These are phyloP conservation scores for Lipomyces sp. DNA, from an alignment of 805 yeast genomes.

Conservation along the genomic window DNA sequence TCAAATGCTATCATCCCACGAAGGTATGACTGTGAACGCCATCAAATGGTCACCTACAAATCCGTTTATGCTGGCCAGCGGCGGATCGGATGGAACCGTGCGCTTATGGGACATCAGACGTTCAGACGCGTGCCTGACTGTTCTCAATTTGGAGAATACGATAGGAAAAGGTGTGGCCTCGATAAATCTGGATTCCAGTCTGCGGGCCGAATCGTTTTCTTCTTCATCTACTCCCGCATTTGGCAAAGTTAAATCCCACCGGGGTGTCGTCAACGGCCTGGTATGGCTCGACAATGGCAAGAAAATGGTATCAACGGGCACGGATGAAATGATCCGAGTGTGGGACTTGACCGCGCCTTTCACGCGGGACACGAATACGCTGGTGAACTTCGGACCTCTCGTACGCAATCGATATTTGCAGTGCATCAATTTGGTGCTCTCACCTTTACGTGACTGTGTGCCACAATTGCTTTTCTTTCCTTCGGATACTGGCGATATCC, in stretches of 20 bases:
- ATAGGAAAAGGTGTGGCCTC: slow-evolving; percentile 6
- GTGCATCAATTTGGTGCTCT: slow-evolving; percentile 59
- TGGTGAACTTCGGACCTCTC: slow-evolving; percentile 77
- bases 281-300: slow-evolving; percentile 73
- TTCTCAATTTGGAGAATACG: slow-evolving; percentile 58
- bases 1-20: slow-evolving; percentile 32
- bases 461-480: slow-evolving; percentile 68
- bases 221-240: slow-evolving; percentile 18
- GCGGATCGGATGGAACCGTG: slow-evolving; percentile 80
- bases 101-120: slow-evolving; percentile 85
- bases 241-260: slow-evolving; percentile 62
- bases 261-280: slow-evolving; percentile 77
- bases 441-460: slow-evolving; percentile 58
- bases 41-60: slow-evolving; percentile 78
- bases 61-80: slow-evolving; percentile 69
- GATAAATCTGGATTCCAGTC: slow-evolving; percentile 28
- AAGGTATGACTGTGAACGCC: slow-evolving; percentile 49
- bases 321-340: slow-evolving; percentile 76
- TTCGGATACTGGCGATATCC: slow-evolving; percentile 73
- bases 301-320: slow-evolving; percentile 67
- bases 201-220: slow-evolving; percentile 25
- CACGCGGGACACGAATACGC: slow-evolving; percentile 51
- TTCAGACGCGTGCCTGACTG: slow-evolving; percentile 64
- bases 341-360: slow-evolving; percentile 69
- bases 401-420: slow-evolving; percentile 68